Conservation (phyloP, 805 yeast genomes). For the Yamadazyma paraphyllophila region DNA sequence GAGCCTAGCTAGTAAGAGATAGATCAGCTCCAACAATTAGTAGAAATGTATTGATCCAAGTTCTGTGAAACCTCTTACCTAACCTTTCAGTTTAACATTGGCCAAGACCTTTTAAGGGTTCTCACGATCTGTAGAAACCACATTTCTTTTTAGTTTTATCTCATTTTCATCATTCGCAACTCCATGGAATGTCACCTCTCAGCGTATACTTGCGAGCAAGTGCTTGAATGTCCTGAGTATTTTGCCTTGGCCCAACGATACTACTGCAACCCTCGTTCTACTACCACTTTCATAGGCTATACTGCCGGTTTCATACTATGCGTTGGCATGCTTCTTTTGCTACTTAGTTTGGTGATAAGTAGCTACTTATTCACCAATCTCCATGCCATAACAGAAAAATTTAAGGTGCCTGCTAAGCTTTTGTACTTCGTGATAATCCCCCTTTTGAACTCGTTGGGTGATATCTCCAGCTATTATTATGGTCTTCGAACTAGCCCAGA, state of each 20-base stretch:
- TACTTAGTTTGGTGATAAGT: constrained; percentile 34
- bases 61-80: too few relatives aligned
- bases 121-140: too few relatives aligned
- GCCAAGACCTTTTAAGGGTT: too few relatives aligned
- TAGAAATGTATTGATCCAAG: too few relatives aligned
- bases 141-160: too few relatives aligned
- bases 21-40: too few relatives aligned
- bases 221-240: constrained; percentile 13
- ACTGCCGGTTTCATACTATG: constrained; percentile 12
- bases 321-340: constrained; percentile 19
- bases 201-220: constrained; percentile 11
- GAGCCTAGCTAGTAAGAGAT: too few relatives aligned
- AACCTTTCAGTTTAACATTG: too few relatives aligned
- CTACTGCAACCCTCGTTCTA: constrained; percentile 20
- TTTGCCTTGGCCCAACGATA: constrained; percentile 26
- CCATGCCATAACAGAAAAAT: constrained; percentile 22
- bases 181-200: constrained; percentile 5
- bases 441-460: constrained; percentile 36
- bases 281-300: neutral
- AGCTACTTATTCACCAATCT: constrained; percentile 32
- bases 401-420: constrained; percentile 27
- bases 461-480: constrained; percentile 33
- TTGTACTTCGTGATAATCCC: constrained; percentile 36
- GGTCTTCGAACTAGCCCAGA: constrained; percentile 27
- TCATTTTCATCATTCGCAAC: too few relatives aligned